These are phyloP conservation scores for Ogataea ganodermae DNA, from an alignment of 805 yeast species.

Conservation along the genomic window DNA sequence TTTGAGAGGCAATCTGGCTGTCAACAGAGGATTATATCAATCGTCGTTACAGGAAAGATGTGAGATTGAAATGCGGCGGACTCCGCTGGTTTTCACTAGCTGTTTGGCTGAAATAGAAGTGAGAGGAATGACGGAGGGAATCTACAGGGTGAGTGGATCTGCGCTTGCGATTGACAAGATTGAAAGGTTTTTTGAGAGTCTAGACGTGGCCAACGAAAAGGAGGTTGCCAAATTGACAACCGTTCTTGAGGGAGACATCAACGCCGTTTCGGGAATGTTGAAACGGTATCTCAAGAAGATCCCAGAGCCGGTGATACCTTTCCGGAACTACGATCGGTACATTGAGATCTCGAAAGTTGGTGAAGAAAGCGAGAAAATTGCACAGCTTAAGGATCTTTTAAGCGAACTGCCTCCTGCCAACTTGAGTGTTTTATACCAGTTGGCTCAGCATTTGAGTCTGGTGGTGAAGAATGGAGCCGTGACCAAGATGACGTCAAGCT, in stretches of 20 bases:
- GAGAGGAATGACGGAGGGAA: slow-evolving; percentile 81
- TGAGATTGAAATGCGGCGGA: slow-evolving; percentile 54
- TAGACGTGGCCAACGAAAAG: slow-evolving; percentile 36
- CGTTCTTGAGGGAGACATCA: slow-evolving; percentile 56
- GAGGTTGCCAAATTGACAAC: slow-evolving; percentile 24
- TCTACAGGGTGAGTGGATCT: slow-evolving; percentile 88
- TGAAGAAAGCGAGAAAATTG: slow-evolving; percentile 36
- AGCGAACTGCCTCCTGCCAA: slow-evolving; percentile 68
- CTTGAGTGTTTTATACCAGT: slow-evolving; percentile 50
- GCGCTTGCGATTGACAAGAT: slow-evolving; percentile 58
- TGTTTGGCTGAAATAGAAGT: slow-evolving; percentile 78
- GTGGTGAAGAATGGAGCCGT: slow-evolving; percentile 53
- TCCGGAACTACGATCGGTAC: slow-evolving; percentile 63
- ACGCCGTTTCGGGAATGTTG: slow-evolving; percentile 83
- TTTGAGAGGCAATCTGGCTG: slow-evolving; percentile 33
- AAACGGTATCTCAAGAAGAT: slow-evolving; percentile 84
- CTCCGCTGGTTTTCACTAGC: slow-evolving; percentile 72
- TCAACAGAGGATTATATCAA: slow-evolving; percentile 35
- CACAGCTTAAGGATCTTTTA: slow-evolving; percentile 48
- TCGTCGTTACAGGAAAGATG: slow-evolving; percentile 66
- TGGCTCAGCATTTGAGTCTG: slow-evolving; percentile 64
- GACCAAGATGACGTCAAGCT: slow-evolving; percentile 82
- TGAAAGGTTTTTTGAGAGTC: slow-evolving; percentile 37
- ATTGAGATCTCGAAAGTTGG: slow-evolving; percentile 51
- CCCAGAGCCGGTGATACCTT: slow-evolving; percentile 83